These are phyloP conservation scores for Rhizomucor pusillus DNA, from an alignment of 371 early-diverging fungal species.

Conservation along the genomic window DNA sequence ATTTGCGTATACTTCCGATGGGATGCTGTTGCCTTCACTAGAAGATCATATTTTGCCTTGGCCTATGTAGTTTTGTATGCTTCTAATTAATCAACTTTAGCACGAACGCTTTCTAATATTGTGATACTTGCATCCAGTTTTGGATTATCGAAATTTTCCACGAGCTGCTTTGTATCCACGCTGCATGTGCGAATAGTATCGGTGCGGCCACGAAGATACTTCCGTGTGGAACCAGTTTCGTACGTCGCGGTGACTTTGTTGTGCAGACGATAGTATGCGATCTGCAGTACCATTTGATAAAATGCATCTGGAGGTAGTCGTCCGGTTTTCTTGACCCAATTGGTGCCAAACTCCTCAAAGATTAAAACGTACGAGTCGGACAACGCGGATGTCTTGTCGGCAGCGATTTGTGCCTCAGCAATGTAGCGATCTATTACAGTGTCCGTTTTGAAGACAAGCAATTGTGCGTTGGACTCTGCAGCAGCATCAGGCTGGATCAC, in stretches of 20 bases:
- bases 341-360: constrained; percentile 47
- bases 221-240: constrained; percentile 81
- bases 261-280: constrained; percentile 78
- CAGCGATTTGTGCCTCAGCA: constrained; percentile 50
- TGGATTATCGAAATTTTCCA: constrained; percentile 44
- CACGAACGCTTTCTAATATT: background rate
- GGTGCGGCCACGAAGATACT: constrained; percentile 80
- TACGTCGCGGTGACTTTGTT: constrained; percentile 67
- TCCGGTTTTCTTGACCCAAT: constrained; percentile 71
- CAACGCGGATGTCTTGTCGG: constrained; percentile 50
- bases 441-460: constrained; percentile 56
- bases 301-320: constrained; percentile 84
- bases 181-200: constrained; percentile 82
- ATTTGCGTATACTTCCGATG: constrained; percentile 66
- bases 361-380: constrained; percentile 64
- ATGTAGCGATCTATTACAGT: constrained; percentile 44
- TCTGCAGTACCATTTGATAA: constrained; percentile 84
- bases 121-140: constrained; percentile 6
- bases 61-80: constrained; percentile 16
- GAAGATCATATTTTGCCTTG: constrained; percentile 52
- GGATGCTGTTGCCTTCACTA: constrained; percentile 60
- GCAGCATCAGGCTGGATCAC: constrained; percentile 5
- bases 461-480: constrained; percentile 25
- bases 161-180: constrained; percentile 60
- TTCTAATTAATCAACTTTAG: background rate